A percentile compares a stretch with the other conserved stretches of the same genome.
Evolutionary conservation across 2,329 filamentous ascomycete species (phyloP).

Genomic region (Davidsoniella australis): DNA sequence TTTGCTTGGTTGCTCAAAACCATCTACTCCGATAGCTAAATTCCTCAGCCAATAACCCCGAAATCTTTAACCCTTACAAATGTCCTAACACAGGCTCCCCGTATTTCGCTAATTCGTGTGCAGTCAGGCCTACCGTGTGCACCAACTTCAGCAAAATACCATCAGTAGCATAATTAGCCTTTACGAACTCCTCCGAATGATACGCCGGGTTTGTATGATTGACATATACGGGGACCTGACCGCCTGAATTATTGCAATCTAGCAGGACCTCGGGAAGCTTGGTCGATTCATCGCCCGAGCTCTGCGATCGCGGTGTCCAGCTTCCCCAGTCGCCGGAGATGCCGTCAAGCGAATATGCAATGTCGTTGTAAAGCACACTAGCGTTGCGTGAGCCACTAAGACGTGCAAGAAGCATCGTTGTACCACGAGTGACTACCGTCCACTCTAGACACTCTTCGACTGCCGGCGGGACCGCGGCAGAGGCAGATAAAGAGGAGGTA

Average conservation of each 20-base stretch:
- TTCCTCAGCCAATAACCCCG: no score
- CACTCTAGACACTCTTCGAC: conserved; percentile 10
- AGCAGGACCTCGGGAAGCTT: conserved; percentile 2
- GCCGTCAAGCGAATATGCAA: conserved; percentile 12
- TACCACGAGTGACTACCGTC: conserved; percentile 12
- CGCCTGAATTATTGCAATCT: conserved; percentile 11
- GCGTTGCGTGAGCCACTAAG: conserved; percentile 6
- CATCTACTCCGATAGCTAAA: neutral
- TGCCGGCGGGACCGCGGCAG: neutral
- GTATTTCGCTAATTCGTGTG: neutral
- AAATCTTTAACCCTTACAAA: neutral
- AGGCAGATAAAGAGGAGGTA: neutral
- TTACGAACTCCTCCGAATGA: conserved; percentile 5
- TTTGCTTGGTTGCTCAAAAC: neutral
- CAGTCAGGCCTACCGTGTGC: neutral
- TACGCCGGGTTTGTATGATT: conserved; percentile 9
- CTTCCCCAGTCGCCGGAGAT: conserved; percentile 9
- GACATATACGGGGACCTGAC: conserved; percentile 10
- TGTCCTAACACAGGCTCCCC: neutral
- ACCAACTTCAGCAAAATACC: conserved; percentile 11
- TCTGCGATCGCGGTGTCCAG: conserved; percentile 5
- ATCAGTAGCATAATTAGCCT: conserved; percentile 3
- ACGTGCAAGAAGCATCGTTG: conserved; percentile 9
- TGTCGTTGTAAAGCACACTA: conserved; percentile 11
- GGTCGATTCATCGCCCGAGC: neutral